phyloP scores from a whole-genome alignment of 2,329 filamentous ascomycete species.

The Calonectria fujianensis region DNA sequence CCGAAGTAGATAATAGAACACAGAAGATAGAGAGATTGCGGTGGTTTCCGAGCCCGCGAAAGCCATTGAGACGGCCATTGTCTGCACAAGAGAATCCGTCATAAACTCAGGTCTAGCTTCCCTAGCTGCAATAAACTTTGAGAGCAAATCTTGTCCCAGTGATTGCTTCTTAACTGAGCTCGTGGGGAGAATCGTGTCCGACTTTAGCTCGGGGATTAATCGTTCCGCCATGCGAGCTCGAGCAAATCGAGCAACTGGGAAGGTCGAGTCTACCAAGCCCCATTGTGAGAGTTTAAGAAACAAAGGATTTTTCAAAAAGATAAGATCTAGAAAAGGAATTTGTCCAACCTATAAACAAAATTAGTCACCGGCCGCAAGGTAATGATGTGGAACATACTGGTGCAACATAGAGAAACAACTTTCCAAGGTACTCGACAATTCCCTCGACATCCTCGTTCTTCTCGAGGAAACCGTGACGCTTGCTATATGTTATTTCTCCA shows the following conservation, averaged over 20 bases:
- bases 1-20: conserved; percentile 85
- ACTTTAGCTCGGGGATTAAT: conserved; percentile 66
- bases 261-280: conserved; percentile 80
- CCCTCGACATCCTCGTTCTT: conserved; percentile 84
- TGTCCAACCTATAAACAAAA: conserved; percentile 76
- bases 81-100: conserved; percentile 80
- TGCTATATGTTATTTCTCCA: conserved; percentile 85
- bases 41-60: conserved; percentile 88
- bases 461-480: conserved; percentile 85
- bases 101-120: conserved; percentile 82
- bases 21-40: conserved; percentile 81
- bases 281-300: conserved; percentile 80
- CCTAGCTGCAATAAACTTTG: conserved; percentile 82
- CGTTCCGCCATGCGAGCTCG: conserved; percentile 80
- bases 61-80: conserved; percentile 82
- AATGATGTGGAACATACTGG: conserved; percentile 66
- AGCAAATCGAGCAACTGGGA: conserved; percentile 84
- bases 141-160: conserved; percentile 76
- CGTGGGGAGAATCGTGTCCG: conserved; percentile 57
- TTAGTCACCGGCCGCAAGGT: neutral
- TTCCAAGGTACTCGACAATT: conserved; percentile 79
- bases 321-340: conserved; percentile 81
- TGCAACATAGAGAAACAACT: conserved; percentile 82
- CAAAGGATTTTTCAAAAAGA: conserved; percentile 85
- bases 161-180: conserved; percentile 59